Evolutionary conservation across 2,329 filamentous ascomycete genomes (phyloP), one percentile per base, ranked within the genome.

Genomic region (Clonostachys sp.): DNA sequence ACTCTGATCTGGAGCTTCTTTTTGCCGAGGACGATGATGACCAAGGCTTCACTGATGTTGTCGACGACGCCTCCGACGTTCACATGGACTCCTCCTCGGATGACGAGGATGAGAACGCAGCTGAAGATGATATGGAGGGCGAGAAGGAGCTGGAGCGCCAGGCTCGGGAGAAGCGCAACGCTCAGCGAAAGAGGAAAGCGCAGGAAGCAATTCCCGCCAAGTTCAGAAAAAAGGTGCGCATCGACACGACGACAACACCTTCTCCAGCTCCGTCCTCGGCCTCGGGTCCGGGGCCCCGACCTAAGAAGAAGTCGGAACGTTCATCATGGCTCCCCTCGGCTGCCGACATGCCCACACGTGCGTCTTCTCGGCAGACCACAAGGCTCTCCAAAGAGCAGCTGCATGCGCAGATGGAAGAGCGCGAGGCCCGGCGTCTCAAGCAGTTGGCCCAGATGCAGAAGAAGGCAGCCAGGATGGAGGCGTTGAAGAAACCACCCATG

Each of bases 61-160:
- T 81, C 42, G 78, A 77, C 12, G 79, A 80, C 46, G 81, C 72
- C 3, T 89, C 86, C 2, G 92, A 96, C 61, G 84, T 89, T 55
- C 84, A 89, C 42, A 86, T 96, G 73, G 90, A 95, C 58, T 91
- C 87, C 13, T 95, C 89, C 0, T 89, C 84, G 0, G 87, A 91
- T 42, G 89, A 94, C 44, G 89, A 95, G 50, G 86, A 90, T 49
- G 66, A 70, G 36, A 68, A 66, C 47, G 63, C 61, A 30, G 40
- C 12, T 13, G 49, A 34, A 9, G 78, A 94, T 54, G 89, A 95
- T 40, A 65, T 94, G 5, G 88, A 89, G 48, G 94, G 94, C 34
- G 94, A 99, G 68, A 87, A 85, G 58, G 90, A 95, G 66, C 66
- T 99, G 47, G 84, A 94, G 67, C 85, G 81, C 53, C 81, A 87